Evolutionary conservation across 495 filamentous ascomycete species (phyloP), one percentile per base, ranked within the genome.

Genomic region (Penicillium paxilli): DNA sequence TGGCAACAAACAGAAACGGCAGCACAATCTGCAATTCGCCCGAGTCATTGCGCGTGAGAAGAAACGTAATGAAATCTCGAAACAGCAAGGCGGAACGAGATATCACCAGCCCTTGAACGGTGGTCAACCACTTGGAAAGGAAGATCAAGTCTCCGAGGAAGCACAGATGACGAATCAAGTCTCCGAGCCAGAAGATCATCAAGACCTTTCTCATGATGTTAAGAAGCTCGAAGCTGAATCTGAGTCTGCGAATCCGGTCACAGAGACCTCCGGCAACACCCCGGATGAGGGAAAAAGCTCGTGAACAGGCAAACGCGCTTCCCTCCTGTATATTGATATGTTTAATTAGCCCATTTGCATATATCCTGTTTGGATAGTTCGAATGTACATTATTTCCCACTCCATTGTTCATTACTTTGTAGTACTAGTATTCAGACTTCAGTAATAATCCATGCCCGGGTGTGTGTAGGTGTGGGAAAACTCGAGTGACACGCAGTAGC

Each of bases 251-350:
- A 9, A 11, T 16, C 20, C 11, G 26, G 20, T 20, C 40, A 42
- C 40, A 21, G 1, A 42, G 8, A 21, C 21, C 10, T 20, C 9
- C 8, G n/a, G 21, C 20, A 20, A 42, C 3, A 11, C 12, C 8
- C 19, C n/a, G 1, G 20, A 42, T 21, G 40, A 42, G 40, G n/a
- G 9, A 23, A 14, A 42, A 42, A n/a, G 4, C 40, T 23, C 19
- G 21, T 10, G 20, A 42, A 24, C 23, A 42, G 11, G 21, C 19
- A 23, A 20, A 12, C 20, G n/a, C 40, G 10, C 40, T 45, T n/a
- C 21, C 28, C 22, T 26, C 35, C 40, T 60, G 58, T 60, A 57
- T 32, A 60, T 38, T 53, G 40, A 49, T 47, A 45, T 51, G 49
- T 60, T 57, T 20, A 44, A 38, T 60, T 52, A 60, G 49, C 49